A percentile compares a stretch with the other conserved stretches of the same genome.
Evolutionary conservation across 2,329 filamentous ascomycete species (phyloP).

Genomic region (Polychaeton citri): DNA sequence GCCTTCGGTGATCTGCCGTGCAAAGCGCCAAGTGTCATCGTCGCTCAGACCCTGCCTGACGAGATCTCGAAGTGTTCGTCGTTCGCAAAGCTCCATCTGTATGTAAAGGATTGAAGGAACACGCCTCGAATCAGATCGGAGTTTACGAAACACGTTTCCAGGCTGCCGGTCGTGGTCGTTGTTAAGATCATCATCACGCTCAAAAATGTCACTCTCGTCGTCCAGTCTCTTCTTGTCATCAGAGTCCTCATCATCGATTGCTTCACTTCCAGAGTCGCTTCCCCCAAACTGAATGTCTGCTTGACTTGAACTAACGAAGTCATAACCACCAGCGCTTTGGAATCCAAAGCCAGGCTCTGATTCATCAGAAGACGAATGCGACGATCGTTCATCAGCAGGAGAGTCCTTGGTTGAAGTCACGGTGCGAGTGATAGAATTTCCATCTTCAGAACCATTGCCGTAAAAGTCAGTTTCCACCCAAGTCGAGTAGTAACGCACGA

Average conservation of each 20-base stretch:
- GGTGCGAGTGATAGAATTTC: constrained; percentile 11
- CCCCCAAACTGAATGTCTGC: constrained; percentile 67
- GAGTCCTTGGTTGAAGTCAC: neutral
- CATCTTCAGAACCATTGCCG: constrained; percentile 10
- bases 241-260: constrained; percentile 27
- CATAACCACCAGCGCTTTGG: constrained; percentile 62
- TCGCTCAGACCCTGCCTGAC: constrained; percentile 64
- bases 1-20: constrained; percentile 83
- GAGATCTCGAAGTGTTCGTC: constrained; percentile 76
- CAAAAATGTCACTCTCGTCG: constrained; percentile 21
- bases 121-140: constrained; percentile 34
- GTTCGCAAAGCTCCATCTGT: constrained; percentile 98
- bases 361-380: constrained; percentile 32
- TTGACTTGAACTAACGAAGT: constrained; percentile 83
- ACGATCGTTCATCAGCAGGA: neutral
- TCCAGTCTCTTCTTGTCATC: constrained; percentile 25
- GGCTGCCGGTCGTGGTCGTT: neutral
- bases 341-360: constrained; percentile 46
- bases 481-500: constrained; percentile 85
- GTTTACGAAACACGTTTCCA: constrained; percentile 15
- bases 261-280: constrained; percentile 21
- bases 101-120: constrained; percentile 77
- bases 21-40: constrained; percentile 76
- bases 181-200: constrained; percentile 3
- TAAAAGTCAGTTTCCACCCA: constrained; percentile 66